phyloP scores from a whole-genome alignment of 179 eudicot species.

The Silene noctiflora region DNA sequence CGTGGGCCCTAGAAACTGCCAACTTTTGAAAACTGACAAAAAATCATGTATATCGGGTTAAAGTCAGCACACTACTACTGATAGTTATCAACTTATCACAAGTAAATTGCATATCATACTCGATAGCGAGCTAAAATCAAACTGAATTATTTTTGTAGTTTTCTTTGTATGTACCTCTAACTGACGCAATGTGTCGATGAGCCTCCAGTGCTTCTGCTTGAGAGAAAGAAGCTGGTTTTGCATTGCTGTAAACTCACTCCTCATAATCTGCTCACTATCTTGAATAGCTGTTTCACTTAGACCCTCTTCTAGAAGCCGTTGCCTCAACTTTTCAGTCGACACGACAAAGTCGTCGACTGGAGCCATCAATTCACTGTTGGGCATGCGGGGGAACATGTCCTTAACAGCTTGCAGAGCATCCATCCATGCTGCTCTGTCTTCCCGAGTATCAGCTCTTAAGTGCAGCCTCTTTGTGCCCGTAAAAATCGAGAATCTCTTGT shows the following conservation, averaged over 20 bases:
- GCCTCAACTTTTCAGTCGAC: conserved; percentile 72
- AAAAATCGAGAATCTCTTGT: conserved; percentile 80
- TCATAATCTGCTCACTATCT: conserved; percentile 86
- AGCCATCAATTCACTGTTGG: conserved; percentile 76
- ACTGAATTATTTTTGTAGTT: conserved; percentile 25
- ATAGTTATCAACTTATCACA: background rate
- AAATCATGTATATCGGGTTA: background rate
- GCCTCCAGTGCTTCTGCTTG: conserved; percentile 77
- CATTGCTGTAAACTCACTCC: conserved; percentile 55
- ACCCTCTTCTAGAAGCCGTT: conserved; percentile 65
- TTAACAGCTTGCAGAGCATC: conserved; percentile 81
- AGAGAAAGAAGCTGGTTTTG: conserved; percentile 70
- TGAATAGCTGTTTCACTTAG: conserved; percentile 59
- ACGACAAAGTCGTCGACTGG: conserved; percentile 51
- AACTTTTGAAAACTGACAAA: background rate
- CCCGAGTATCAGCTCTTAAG: conserved; percentile 70
- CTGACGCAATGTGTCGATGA: conserved; percentile 72
- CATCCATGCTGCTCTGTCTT: conserved; percentile 69
- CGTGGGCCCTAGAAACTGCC: background rate
- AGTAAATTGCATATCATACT: background rate
- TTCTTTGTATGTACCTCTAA: conserved; percentile 65
- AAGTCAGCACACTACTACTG: background rate
- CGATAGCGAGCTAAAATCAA: conserved; percentile 21
- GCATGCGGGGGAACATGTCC: conserved; percentile 83
- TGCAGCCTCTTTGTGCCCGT: conserved; percentile 87